These are phyloP conservation scores for Penicillium sp. DNA, from an alignment of 2,329 filamentous ascomycete genomes.

Conservation along the genomic window DNA sequence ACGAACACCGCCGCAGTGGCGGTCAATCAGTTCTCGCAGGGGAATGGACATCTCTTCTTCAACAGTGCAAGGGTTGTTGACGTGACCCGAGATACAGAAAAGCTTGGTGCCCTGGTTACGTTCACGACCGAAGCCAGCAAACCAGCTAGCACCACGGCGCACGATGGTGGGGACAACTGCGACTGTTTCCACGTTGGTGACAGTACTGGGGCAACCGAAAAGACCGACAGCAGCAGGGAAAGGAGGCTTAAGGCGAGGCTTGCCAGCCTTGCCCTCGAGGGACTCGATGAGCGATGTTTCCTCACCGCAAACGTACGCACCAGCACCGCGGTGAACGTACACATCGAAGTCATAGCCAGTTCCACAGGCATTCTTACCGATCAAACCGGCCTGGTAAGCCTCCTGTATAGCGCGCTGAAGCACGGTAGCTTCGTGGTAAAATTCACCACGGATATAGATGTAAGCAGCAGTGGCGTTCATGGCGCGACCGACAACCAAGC, in stretches of 20 bases:
- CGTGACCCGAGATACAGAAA: conserved; percentile 95
- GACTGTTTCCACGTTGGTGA: conserved; percentile 96
- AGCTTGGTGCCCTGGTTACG: conserved; percentile 97
- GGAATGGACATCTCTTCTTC: conserved; percentile 99
- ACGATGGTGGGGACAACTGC: conserved; percentile 95
- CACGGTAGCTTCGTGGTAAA: conserved; percentile 90
- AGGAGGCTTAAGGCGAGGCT: conserved; percentile 96
- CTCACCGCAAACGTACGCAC: conserved; percentile 96
- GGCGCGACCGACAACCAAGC: conserved; percentile 87
- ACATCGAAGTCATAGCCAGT: conserved; percentile 98
- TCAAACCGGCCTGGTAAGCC: conserved; percentile 88
- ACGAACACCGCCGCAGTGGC: conserved; percentile 93
- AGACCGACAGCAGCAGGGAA: conserved; percentile 97
- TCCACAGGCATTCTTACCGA: conserved; percentile 97
- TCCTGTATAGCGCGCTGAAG: conserved; percentile 96
- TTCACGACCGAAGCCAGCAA: conserved; percentile 88
- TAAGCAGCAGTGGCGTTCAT: conserved; percentile 99
- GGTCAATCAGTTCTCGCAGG: conserved; percentile 91
- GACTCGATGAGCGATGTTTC: conserved; percentile 98
- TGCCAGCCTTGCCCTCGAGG: conserved; percentile 95
- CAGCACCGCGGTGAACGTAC: conserved; percentile 92
- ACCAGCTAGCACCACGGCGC: conserved; percentile 88
- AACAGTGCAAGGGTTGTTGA: conserved; percentile 97
- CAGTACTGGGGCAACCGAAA: conserved; percentile 95
- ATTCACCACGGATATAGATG: conserved; percentile 99